Base-by-base conservation (phyloP, 2,329 filamentous ascomycete genomes). In the Diaporthe australafricana region DNA sequence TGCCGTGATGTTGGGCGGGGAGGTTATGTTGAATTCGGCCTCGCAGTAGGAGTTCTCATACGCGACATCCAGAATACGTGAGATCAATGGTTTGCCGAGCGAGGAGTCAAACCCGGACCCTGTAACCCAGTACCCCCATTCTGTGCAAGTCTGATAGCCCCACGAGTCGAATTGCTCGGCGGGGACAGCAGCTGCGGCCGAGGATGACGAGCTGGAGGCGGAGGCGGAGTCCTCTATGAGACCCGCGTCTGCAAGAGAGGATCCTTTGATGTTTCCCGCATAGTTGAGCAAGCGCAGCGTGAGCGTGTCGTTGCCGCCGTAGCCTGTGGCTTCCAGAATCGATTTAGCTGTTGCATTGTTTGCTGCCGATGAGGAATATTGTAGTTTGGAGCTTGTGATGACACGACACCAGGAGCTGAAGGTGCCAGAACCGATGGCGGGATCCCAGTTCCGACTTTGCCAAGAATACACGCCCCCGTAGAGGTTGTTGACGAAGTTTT, bases 41-140 rank as follows among this genome's bases (percentile, higher is more conserved):
- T 85, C 84, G 83, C 94, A 97, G 76, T 91, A 84, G 3, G 87
- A 80, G 0, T 88, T 88, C 3, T 85, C 80, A 79, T 91, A 94
- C 2, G 90, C 85, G 0, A 94, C 76, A 72, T 91, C 88, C 47
- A 94, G 84, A 5, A 90, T 85, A 16, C 94, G 91, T 0, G 94
- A 96, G 60, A 96, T 84, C 8, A 96, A 80, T 0, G 94, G 91
- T 27, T 32, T 63, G 1, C 91, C 86, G 66, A 90, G 87, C 71
- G 88, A 83, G 0, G 83, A 76, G 0, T 94, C 93, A 0, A 91
- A 90, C 32, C 90, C 89, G 7, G 89, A 91, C 53, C 94, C 94
- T 0, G 92, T 94, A 75, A 92, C 88, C 67, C 95, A 89, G 81
- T 90, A 96, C 11, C 94, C 94, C 93, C 93, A 96, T 83, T 89